Evolutionary conservation across 2,329 filamentous ascomycete species (phyloP).

Genomic region (Claviceps spartinae): DNA sequence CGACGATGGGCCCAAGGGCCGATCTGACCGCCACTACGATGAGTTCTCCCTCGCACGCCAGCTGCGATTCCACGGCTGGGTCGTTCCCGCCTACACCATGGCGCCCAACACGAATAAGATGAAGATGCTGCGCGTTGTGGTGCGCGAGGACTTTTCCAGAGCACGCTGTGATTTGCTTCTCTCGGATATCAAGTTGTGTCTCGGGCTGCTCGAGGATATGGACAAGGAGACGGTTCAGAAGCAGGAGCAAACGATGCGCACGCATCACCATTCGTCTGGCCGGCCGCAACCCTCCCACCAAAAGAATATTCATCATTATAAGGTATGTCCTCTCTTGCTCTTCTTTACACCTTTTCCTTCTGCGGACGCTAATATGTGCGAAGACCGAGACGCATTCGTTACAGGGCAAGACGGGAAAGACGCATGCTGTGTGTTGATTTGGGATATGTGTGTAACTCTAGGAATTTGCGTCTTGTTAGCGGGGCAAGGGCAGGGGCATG

Average conservation of each 20-base stretch:
- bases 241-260: constrained; percentile 51
- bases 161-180: constrained; percentile 69
- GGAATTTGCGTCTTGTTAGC: not conserved
- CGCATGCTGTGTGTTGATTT: constrained; percentile 63
- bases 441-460: not conserved
- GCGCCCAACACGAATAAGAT: constrained; percentile 71
- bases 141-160: constrained; percentile 82
- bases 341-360: not conserved
- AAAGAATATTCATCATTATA: constrained; percentile 22
- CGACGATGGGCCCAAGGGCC: constrained; percentile 24
- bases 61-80: constrained; percentile 77
- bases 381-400: constrained; percentile 74
- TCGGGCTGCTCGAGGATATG: constrained; percentile 58
- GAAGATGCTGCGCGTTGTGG: constrained; percentile 86
- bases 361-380: not conserved
- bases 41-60: constrained; percentile 75
- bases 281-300: constrained; percentile 36
- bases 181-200: constrained; percentile 62
- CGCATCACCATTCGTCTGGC: constrained; percentile 38
- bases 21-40: constrained; percentile 49
- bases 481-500: too few relatives aligned
- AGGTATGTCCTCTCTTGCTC: constrained; percentile 24
- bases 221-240: constrained; percentile 57
- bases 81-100: constrained; percentile 95
- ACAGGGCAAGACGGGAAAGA: constrained; percentile 83